phyloP scores from a whole-genome alignment of 2,329 filamentous ascomycete genomes.

The Shiraia bambusicola region DNA sequence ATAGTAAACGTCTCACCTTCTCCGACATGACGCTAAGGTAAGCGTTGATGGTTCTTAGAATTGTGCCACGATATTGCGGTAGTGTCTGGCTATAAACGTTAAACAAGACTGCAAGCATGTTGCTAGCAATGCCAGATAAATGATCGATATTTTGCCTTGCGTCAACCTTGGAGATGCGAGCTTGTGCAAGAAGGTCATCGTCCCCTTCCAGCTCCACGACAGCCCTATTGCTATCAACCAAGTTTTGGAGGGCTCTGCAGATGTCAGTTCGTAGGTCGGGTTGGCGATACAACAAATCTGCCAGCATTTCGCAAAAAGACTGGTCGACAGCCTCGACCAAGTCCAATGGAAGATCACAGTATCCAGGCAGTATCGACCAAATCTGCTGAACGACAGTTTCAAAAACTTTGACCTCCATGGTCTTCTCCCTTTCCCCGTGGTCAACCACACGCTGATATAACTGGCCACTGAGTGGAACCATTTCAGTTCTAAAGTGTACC shows the following conservation, averaged over 20 bases:
- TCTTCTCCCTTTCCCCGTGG: constrained; percentile 79
- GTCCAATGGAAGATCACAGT: constrained; percentile 89
- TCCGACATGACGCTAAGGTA: constrained; percentile 86
- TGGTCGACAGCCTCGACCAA: constrained; percentile 73
- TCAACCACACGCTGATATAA: constrained; percentile 89
- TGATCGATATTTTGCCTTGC: constrained; percentile 82
- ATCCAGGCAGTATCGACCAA: constrained; percentile 90
- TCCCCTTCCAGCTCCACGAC: constrained; percentile 69
- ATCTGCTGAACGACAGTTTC: constrained; percentile 95
- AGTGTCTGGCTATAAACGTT: constrained; percentile 98
- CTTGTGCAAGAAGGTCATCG: constrained; percentile 74
- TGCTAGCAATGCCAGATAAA: constrained; percentile 76
- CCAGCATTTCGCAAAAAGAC: constrained; percentile 81
- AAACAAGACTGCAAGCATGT: constrained; percentile 94
- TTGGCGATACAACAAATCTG: constrained; percentile 91
- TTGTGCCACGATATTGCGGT: constrained; percentile 85
- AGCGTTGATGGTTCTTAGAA: constrained; percentile 91
- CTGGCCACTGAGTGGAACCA: constrained; percentile 84
- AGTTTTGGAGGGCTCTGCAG: constrained; percentile 79
- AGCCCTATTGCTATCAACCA: constrained; percentile 89
- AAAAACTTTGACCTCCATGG: constrained; percentile 95
- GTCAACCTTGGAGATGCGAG: constrained; percentile 71
- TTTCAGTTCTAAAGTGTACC: constrained; percentile 78
- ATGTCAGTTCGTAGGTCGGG: constrained; percentile 83
- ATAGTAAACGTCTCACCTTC: constrained; percentile 26